Evolutionary conservation across 768 basidiomycete genomes (phyloP), one percentile per base, ranked within the genome.

Genomic region (Russula sp.): DNA sequence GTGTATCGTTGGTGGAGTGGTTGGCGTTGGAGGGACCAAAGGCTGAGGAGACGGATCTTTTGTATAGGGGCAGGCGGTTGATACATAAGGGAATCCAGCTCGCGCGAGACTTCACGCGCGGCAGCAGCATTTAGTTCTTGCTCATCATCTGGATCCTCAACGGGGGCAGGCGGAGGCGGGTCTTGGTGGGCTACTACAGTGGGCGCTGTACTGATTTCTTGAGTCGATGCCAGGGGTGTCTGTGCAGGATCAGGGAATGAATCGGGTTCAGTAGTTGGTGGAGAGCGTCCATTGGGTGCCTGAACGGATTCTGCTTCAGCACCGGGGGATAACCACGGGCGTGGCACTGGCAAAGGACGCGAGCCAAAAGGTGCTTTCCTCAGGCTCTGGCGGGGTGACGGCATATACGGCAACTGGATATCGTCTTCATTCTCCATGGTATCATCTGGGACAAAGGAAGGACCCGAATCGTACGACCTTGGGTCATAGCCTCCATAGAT

Each of bases 91-190:
- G 83, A 78, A 61, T 88, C 85, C 55, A 89, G 69, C 70, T 89
- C 89, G 14, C 83, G 80, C 14, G 81, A 81, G 1, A 91, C 79
- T 71, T 88, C 88, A 20, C 84, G 80, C 5, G 87, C 87, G 30
- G 85, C 88, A 20, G 88, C 89, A 1, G 82, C 84, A 67, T 86
- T 83, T 32, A 83, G 78, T n/a, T 77, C 78, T 3, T 73, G 75
- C 67, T 87, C 86, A 13, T 85, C 81, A 9, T 80, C 78, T 36
- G 18, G 48, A 14, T 80, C 70, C 0, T 48, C 63, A 22, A 69
- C 69, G 22, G 67, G 64, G 18, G 20, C 34, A 32, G 49, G 64
- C 24, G 56, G 69, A 13, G 58, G 65, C 26, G 20, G 53, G 44
- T 32, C 50, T 57, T 48, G 53, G 42, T 48, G 53, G 42, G 50